Base-by-base conservation (phyloP, 805 yeast species). In the Hanseniaspora occidentalis region DNA sequence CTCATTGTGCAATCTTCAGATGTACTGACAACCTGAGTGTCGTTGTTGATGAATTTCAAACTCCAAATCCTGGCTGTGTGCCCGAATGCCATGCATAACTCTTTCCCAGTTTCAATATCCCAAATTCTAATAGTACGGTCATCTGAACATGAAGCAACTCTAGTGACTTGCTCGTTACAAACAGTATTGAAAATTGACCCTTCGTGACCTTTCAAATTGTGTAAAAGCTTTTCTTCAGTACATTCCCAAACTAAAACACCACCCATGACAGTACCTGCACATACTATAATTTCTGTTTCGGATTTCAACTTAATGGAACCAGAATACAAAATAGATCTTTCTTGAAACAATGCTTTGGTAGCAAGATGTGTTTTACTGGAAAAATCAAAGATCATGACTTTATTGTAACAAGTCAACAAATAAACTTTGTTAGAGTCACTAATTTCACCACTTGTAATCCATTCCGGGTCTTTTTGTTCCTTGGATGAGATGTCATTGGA, bases 11-110 rank as follows among this genome's bases (percentile, higher is more conserved):
- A 75, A 58, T 92, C 98, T 57, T 92, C 98, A 5, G 94, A 78
- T 20, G 78, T 75, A 57, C 94, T 76, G 13, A 84, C 63, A 1
- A 78, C 49, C 4, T 62, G 57, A 4, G 48, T 53, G 35, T 58
- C 59, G 14, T 57, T 49, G 5, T 62, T 61, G 43, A 64, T 71
- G 53, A 84, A 84, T 38, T 67, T 67, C 35, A 89, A 62, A 34
- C 73, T 71, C 98, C 98, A 92, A 31, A 92, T 88, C 54, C 98
- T 72, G 0, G 97, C 89, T 1, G 82, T 79, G 55, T 92, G 98
- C 11, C 97, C 98, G 96, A 96, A 92, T 0, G 95, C 96, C 21
- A 77, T 73, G 1, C 89, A 81, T 31, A 82, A 49, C 25, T 76
- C 59, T 9, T 60, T 50, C 1, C 94, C 89, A 1, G 71, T 53